Base-by-base conservation (phyloP, 1,139 yeast species). In the Lodderomyces theae region DNA sequence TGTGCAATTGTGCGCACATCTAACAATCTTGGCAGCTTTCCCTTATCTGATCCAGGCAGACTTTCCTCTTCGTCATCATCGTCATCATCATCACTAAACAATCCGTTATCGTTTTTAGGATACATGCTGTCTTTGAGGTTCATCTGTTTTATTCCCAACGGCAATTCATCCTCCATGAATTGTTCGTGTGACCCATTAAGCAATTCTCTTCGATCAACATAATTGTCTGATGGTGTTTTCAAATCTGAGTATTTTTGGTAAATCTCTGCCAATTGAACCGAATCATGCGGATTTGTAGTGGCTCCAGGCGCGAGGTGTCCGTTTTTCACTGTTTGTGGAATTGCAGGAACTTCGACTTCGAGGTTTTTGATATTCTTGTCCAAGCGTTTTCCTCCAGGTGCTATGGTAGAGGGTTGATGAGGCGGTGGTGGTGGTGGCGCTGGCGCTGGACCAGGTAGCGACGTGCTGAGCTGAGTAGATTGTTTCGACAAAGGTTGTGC, bases 171-270 rank as follows among this genome's bases (percentile, higher is more conserved):
- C 45, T 68, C 75, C 13, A 6, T 19, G 34, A 70, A 52, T 33
- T 58, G 54, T 47, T 66, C 74, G 17, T 58, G 60, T 1, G 69
- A 57, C 0, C 74, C 74, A 46, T 68, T 66, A 42, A 69, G 57
- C 19, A 68, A 42, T 35, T 61, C 54, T 47, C 62, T 66, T 42
- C 72, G 51, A 32, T 50, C 48, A 39, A 55, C 51, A 51, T 69
- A 71, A 45, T 64, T 66, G 51, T 71, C 77, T 12, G 73, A 64
- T 1, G 77, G 77, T 3, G 72, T 55, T 41, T 66, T 60, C 35
- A 71, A 66, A 18, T 61, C 66, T 19, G 71, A 63, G 48, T 72
- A 72, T 45, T 70, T 71, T 41, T 69, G 74, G 51, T 72, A 72
- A 28, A 72, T 72, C 40, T 72, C 77, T 0, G 67, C 69, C 46